A percentile compares a stretch with the other conserved stretches of the same genome.
Conservation (phyloP, 78 protist species). For the Neovahlkampfia damariscottae region DNA sequence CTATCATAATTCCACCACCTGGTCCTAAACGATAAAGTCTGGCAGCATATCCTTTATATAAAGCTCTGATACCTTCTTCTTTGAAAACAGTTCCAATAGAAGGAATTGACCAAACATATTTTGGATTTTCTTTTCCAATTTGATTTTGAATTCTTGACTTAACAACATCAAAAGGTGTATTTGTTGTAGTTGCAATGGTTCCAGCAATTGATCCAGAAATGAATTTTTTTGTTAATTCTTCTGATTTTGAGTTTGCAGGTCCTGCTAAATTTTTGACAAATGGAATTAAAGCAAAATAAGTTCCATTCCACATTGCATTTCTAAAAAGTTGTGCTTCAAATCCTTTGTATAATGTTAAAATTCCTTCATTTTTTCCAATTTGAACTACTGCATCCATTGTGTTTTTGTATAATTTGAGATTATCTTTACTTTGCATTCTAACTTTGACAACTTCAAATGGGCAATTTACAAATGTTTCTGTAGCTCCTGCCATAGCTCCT, state of each 20-base stretch:
- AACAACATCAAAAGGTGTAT: conserved; percentile 75
- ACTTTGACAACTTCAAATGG: conserved; percentile 72
- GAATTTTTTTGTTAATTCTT: conserved; percentile 27
- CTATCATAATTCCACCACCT: conserved; percentile 69
- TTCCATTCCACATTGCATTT: conserved; percentile 62
- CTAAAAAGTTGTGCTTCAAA: conserved; percentile 58
- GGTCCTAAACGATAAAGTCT: conserved; percentile 65
- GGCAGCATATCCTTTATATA: conserved; percentile 70
- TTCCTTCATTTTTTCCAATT: conserved; percentile 29
- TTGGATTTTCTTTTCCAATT: neutral
- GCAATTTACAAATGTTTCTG: conserved; percentile 60
- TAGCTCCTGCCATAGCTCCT: conserved; percentile 57
- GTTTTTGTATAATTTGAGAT: conserved; percentile 7
- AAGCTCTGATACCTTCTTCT: conserved; percentile 32
- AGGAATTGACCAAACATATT: conserved; percentile 15
- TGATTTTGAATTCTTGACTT: conserved; percentile 49
- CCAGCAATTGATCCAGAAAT: conserved; percentile 70
- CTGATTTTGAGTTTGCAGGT: conserved; percentile 7
- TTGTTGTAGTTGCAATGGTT: conserved; percentile 45
- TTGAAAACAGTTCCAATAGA: neutral
- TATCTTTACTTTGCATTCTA: conserved; percentile 37
- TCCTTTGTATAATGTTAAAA: conserved; percentile 16
- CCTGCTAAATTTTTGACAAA: conserved; percentile 27
- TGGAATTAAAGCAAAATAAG: conserved; percentile 57
- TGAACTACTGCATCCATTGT: conserved; percentile 36